phyloP scores from a whole-genome alignment of 129 eudicot species.

The Smallanthus sonchifolius region DNA sequence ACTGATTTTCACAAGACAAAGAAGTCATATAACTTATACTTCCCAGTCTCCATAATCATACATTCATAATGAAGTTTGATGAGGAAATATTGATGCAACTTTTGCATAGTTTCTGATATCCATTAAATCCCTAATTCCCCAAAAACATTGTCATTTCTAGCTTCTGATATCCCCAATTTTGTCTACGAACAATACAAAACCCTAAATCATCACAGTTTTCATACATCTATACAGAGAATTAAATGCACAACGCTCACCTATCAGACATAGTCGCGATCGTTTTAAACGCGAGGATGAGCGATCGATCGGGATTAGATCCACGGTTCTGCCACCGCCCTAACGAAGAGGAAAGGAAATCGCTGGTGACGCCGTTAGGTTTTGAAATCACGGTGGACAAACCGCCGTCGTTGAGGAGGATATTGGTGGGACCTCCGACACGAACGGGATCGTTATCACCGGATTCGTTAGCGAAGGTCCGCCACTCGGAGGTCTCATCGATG shows the following conservation, averaged over 20 bases:
- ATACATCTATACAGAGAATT: background rate
- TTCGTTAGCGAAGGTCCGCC: slow-evolving; percentile 75
- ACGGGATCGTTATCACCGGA: slow-evolving; percentile 56
- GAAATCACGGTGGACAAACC: slow-evolving; percentile 57
- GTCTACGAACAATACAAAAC: slow-evolving; percentile 1
- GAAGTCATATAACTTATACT: no score
- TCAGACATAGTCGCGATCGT: slow-evolving; percentile 68
- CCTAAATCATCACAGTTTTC: background rate
- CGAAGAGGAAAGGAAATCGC: slow-evolving; percentile 28
- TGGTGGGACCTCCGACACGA: slow-evolving; percentile 67
- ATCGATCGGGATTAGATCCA: slow-evolving; percentile 52
- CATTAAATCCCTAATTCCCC: no score
- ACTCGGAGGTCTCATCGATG: slow-evolving; percentile 75
- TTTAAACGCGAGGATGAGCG: slow-evolving; percentile 47
- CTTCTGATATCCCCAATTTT: background rate
- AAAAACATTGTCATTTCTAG: no score
- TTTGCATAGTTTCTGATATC: no score
- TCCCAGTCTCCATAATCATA: no score
- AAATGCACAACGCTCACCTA: slow-evolving; percentile 32
- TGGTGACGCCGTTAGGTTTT: slow-evolving; percentile 28
- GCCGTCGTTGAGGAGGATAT: slow-evolving; percentile 51
- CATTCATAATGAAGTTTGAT: no score
- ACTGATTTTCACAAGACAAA: no score
- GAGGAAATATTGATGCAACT: no score
- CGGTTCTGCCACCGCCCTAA: slow-evolving; percentile 57